Percentiles rank a stretch among this genome's conserved stretches.
These are phyloP conservation scores for Lunularia cruciata DNA, from an alignment of 225 moss, liverwort and hornwort species.

Conservation along the genomic window DNA sequence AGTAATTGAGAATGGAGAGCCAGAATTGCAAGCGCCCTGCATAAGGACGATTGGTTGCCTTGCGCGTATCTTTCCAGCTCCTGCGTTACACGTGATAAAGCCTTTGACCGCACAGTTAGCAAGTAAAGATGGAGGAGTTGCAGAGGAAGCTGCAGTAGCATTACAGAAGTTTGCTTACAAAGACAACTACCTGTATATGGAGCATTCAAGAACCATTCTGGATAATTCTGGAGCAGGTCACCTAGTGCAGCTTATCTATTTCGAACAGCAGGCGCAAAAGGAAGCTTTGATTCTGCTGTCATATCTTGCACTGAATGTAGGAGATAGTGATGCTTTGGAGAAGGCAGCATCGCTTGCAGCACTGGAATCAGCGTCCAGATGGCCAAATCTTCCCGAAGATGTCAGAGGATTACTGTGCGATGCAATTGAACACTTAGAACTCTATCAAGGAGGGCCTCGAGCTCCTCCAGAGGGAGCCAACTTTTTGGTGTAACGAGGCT, in stretches of 20 bases:
- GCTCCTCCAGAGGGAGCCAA: conserved; percentile 32
- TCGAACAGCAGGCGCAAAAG: conserved; percentile 34
- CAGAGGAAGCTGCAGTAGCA: conserved; percentile 59
- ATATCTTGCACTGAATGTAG: conserved; percentile 43
- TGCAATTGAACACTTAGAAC: conserved; percentile 44
- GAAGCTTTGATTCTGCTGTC: conserved; percentile 47
- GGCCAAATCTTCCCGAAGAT: conserved; percentile 36
- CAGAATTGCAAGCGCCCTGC: conserved; percentile 54
- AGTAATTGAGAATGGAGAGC: conserved; percentile 61
- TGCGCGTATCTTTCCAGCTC: conserved; percentile 51
- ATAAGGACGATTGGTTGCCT: conserved; percentile 48
- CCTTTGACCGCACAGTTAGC: conserved; percentile 38
- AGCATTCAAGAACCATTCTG: conserved; percentile 51
- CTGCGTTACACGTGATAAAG: conserved; percentile 31
- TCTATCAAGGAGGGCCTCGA: conserved; percentile 37
- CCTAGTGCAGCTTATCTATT: conserved; percentile 43
- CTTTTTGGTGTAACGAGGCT: conserved; percentile 35
- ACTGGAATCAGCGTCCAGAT: conserved; percentile 37
- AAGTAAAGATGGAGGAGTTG: conserved; percentile 32
- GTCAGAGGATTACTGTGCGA: conserved; percentile 32
- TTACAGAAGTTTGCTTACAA: conserved; percentile 50
- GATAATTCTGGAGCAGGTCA: conserved; percentile 36
- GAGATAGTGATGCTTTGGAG: conserved; percentile 44
- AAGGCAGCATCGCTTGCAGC: conserved; percentile 36
- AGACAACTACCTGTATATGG: conserved; percentile 58